Evolutionary conservation across 495 filamentous ascomycete species (phyloP).

Genomic region (Amphirosellinia nigrospora): DNA sequence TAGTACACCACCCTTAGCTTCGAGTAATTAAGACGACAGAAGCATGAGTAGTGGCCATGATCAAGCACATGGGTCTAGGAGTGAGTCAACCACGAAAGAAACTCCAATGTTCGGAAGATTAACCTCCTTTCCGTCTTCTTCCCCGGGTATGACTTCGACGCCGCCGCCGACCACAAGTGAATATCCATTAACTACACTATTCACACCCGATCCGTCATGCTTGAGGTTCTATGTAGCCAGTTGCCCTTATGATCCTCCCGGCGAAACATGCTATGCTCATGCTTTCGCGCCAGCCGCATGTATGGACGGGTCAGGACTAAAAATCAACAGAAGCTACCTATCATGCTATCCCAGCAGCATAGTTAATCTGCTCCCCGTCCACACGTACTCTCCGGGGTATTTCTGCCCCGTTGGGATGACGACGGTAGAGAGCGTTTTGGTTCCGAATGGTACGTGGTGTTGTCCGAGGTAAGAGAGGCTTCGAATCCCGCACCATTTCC

Average conservation of each 20-base stretch:
- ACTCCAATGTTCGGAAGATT: no score
- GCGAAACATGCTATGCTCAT: not conserved
- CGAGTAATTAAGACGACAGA: no score
- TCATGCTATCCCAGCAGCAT: not conserved
- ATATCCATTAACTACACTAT: not conserved
- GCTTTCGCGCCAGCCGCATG: not conserved
- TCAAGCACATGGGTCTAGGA: no score
- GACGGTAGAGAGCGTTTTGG: not conserved
- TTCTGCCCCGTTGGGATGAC: not conserved
- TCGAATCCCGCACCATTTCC: not conserved
- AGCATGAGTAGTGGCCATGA: no score
- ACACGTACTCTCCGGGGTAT: conserved; percentile 1
- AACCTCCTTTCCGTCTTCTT: not conserved
- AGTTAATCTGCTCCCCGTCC: not conserved
- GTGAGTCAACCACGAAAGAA: not conserved
- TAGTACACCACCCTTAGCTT: no score
- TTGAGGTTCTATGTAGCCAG: not conserved
- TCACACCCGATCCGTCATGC: not conserved
- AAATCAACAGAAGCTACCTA: not conserved
- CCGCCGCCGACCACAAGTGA: not conserved
- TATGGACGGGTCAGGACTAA: not conserved
- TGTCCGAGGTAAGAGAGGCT: not conserved
- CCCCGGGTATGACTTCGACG: not conserved
- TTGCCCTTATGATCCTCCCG: not conserved
- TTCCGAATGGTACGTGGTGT: not conserved